Base-by-base conservation (phyloP, 768 basidiomycete genomes). In the Psilocybe azurescens region DNA sequence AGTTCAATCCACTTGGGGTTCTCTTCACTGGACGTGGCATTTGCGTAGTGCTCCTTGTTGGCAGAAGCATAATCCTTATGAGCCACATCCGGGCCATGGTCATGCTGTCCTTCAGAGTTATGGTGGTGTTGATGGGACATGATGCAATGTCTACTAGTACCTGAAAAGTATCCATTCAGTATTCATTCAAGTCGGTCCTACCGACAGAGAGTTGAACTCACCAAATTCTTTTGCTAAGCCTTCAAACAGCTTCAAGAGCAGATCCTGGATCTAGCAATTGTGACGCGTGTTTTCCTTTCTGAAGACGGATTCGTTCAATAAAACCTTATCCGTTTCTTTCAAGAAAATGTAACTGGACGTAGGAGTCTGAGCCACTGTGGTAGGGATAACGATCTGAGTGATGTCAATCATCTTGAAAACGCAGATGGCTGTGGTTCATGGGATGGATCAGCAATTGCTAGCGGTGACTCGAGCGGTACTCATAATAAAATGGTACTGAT, bases 1-100 rank as follows among this genome's bases (percentile, higher is more conserved):
- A 73, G 39, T 56, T 72, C 71, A 1, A 69, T 39, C 29, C 67
- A 65, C 38, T 67, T 65, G 5, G 70, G 67, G 14, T 56, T 51
- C 4, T 72, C 65, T 36, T 67, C 65, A 11, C 59, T 63, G 10
- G 68, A 53, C 5, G 67, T 69, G 6, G 56, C 29, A 3, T 64
- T 47, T 56, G 81, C 70, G 61, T 77, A 83, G 63, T 78, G 72
- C 24, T 74, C 66, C 50, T 71, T 69, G 70, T 84, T 84, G 7
- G 76, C 77, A 13, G 70, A 63, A 13, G 70, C 67, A 49, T 67
- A 76, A 59, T 74, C 70, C 56, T 70, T 55, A 53, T 36, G 18
- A 33, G 30, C 51, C 18, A 24, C n/a, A 38, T 48, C 33, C 9
- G 18, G 49, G 48, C 32, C 59, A 49, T 62, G 51, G 18, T 59